phyloP scores from a whole-genome alignment of 306 rosid species.

The Sophora flavescens region DNA sequence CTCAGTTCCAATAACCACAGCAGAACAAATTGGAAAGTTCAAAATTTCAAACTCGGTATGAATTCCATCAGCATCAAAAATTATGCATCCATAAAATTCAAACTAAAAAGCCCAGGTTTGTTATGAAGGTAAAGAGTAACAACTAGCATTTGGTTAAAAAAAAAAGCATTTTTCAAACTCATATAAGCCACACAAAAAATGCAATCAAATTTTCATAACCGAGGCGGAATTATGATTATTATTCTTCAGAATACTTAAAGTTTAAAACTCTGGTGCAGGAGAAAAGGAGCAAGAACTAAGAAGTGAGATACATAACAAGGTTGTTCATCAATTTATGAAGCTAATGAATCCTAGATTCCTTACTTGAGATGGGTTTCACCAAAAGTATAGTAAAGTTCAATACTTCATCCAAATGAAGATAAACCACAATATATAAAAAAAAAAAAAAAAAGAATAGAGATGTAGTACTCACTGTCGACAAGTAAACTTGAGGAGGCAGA shows the following conservation, averaged over 20 bases:
- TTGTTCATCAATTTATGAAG: conserved; percentile 39
- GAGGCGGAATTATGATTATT: conserved; percentile 13
- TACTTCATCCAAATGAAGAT: conserved; percentile 44
- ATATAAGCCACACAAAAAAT: no score
- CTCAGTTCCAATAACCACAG: not conserved
- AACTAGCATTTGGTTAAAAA: not conserved
- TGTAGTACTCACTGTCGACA: conserved; percentile 47
- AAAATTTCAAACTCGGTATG: conserved; percentile 14
- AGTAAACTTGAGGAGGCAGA: conserved; percentile 40
- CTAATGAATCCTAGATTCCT: conserved; percentile 59
- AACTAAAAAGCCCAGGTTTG: conserved; percentile 11
- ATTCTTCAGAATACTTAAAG: conserved; percentile 5
- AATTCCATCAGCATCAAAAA: conserved; percentile 8
- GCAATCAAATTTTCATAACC: conserved; percentile 27
- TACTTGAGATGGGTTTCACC: conserved; percentile 56
- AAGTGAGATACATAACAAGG: conserved; percentile 29
- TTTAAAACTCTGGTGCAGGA: conserved; percentile 39
- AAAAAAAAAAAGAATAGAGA: not conserved
- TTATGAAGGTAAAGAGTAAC: not conserved
- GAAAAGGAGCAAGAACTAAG: conserved; percentile 41
- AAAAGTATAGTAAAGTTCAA: conserved; percentile 47
- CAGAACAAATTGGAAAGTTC: conserved; percentile 8
- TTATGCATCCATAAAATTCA: conserved; percentile 20
- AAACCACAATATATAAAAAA: not conserved
- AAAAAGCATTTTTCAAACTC: no score